phyloP scores from a whole-genome alignment of 148 eudicot genomes.

The Amaranthus palmeri region DNA sequence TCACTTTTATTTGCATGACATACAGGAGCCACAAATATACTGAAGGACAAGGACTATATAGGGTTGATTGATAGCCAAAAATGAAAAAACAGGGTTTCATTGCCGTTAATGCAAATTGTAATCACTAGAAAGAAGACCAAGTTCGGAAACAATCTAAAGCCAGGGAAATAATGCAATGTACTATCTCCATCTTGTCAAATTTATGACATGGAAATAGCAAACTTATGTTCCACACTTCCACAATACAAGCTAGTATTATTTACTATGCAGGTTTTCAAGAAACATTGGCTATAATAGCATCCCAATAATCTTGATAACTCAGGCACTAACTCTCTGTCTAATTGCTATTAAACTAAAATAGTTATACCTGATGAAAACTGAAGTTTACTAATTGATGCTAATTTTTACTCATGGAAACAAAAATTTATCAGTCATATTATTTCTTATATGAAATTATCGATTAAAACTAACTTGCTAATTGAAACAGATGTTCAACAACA shows the following conservation, averaged over 20 bases:
- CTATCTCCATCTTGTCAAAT: not conserved
- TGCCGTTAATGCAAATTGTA: not conserved
- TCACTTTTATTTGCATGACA: not conserved
- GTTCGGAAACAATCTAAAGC: not conserved
- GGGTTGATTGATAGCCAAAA: too few relatives aligned
- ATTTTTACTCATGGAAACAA: too few relatives aligned
- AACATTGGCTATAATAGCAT: not conserved
- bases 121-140: not conserved
- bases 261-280: not conserved
- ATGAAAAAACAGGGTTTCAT: too few relatives aligned
- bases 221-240: not conserved
- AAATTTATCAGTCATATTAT: too few relatives aligned
- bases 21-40: not conserved
- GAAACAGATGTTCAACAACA: not conserved
- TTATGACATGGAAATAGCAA: not conserved
- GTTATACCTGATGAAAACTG: too few relatives aligned
- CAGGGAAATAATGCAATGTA: not conserved
- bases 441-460: too few relatives aligned
- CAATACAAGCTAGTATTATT: not conserved
- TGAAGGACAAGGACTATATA: too few relatives aligned
- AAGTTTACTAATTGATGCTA: too few relatives aligned
- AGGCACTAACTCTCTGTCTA: not conserved
- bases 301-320: not conserved
- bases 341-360: too few relatives aligned
- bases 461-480: too few relatives aligned